Percentiles rank a stretch among this genome's conserved stretches.
These are phyloP conservation scores for Tephrocybe rancida DNA, from an alignment of 768 basidiomycete species.

Conservation along the genomic window DNA sequence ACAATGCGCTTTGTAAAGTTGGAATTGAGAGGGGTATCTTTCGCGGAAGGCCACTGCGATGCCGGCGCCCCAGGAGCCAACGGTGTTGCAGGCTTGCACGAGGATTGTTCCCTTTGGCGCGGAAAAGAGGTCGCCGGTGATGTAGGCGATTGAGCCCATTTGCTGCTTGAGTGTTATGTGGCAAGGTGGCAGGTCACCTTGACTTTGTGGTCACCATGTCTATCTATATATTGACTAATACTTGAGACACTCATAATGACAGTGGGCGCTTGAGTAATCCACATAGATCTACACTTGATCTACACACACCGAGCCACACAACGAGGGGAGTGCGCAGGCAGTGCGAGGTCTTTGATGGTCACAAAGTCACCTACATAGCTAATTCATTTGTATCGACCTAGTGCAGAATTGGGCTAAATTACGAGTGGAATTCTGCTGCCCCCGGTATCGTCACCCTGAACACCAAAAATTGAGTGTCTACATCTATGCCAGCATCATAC, in stretches of 20 bases:
- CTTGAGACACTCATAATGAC: no score
- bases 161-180: not conserved
- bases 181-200: no score
- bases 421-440: constrained; percentile 15
- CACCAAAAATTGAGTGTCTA: constrained; percentile 66
- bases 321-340: no score
- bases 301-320: no score
- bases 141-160: constrained; percentile 27
- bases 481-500: constrained; percentile 55
- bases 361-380: no score
- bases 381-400: no score
- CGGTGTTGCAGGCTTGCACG: constrained; percentile 43
- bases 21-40: constrained; percentile 36
- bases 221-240: no score
- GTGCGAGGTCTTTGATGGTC: no score
- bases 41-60: constrained; percentile 37
- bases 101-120: constrained; percentile 38
- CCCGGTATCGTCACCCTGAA: constrained; percentile 61
- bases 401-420: no score
- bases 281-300: no score
- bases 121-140: constrained; percentile 37
- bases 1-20: constrained; percentile 35
- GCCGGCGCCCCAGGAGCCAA: constrained; percentile 41
- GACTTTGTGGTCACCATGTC: no score
- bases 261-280: no score